These are phyloP conservation scores for Cladobotryum mycophilum DNA, from an alignment of 2,329 filamentous ascomycete species.

Conservation along the genomic window DNA sequence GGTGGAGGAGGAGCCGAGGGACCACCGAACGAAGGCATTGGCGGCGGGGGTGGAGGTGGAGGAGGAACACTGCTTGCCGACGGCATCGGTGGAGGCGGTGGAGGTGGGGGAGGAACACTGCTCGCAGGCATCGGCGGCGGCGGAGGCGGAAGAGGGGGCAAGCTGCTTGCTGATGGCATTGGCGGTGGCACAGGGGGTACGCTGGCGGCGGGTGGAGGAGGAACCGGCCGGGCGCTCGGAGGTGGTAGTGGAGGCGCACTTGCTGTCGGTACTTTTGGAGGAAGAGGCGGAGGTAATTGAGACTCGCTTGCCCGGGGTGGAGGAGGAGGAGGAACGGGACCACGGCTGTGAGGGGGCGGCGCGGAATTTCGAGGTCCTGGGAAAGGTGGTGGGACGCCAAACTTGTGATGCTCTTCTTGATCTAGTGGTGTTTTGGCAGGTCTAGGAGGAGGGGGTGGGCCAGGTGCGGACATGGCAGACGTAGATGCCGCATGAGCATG, in stretches of 20 bases:
- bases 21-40: slow-evolving; percentile 20
- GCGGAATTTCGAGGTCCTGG: slow-evolving; percentile 57
- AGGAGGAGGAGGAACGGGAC: slow-evolving; percentile 65
- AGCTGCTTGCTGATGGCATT: too few species aligned
- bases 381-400: slow-evolving; percentile 77
- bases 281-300: slow-evolving; percentile 37
- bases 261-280: slow-evolving; percentile 41
- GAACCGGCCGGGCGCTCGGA: slow-evolving; percentile 44
- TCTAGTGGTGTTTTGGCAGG: slow-evolving; percentile 68
- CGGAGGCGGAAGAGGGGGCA: slow-evolving; percentile 16
- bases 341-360: slow-evolving; percentile 68
- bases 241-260: slow-evolving; percentile 46
- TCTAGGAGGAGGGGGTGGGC: slow-evolving; percentile 31
- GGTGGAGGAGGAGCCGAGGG: slow-evolving; percentile 19
- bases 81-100: slow-evolving; percentile 13
- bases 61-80: slow-evolving; percentile 38
- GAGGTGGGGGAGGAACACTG: slow-evolving; percentile 5
- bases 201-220: slow-evolving; percentile 42
- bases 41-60: slow-evolving; percentile 34
- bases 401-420: slow-evolving; percentile 50
- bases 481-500: neutral
- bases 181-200: slow-evolving; percentile 25
- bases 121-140: neutral
- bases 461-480: slow-evolving; percentile 20
- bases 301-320: slow-evolving; percentile 39